Evolutionary conservation across 2,329 filamentous ascomycete species (phyloP).

Genomic region (Nothopassalora personata): DNA sequence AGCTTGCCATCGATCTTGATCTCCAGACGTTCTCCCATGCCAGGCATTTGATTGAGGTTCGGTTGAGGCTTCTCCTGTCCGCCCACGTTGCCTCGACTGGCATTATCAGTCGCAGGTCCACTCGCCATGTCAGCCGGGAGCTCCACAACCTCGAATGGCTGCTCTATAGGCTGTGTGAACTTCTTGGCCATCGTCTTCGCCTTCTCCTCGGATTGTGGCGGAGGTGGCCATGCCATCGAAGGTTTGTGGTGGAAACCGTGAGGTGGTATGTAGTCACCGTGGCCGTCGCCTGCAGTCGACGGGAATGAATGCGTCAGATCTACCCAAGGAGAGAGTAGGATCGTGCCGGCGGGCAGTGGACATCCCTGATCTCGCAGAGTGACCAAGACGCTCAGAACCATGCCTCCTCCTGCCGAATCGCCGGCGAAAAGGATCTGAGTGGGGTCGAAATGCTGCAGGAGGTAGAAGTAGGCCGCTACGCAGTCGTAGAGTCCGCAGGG

Average conservation of each 20-base stretch:
- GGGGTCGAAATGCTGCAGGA: slow-evolving; percentile 70
- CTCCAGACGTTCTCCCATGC: slow-evolving; percentile 45
- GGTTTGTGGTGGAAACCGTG: slow-evolving; percentile 88
- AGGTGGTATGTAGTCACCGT: slow-evolving; percentile 80
- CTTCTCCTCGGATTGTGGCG: slow-evolving; percentile 64
- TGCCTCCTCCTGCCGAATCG: slow-evolving; percentile 88
- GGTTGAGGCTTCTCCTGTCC: slow-evolving; percentile 13
- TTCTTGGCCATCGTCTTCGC: slow-evolving; percentile 17
- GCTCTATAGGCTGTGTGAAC: slow-evolving; percentile 22
- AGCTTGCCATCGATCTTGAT: slow-evolving; percentile 66
- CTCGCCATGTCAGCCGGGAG: slow-evolving; percentile 22
- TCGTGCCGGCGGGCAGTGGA: slow-evolving; percentile 79
- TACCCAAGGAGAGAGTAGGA: slow-evolving; percentile 92
- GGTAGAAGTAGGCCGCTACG: slow-evolving; percentile 77
- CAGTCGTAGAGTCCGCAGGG: slow-evolving; percentile 90
- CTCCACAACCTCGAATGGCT: slow-evolving; percentile 25
- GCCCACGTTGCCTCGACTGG: slow-evolving; percentile 13
- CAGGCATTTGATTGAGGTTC: slow-evolving; percentile 21
- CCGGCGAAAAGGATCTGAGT: slow-evolving; percentile 81
- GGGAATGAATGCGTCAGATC: slow-evolving; percentile 95
- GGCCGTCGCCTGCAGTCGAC: slow-evolving; percentile 67
- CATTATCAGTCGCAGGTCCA: slow-evolving; percentile 8
- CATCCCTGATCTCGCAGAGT: slow-evolving; percentile 75
- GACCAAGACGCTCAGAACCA: slow-evolving; percentile 76
- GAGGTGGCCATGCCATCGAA: slow-evolving; percentile 86